phyloP scores from a whole-genome alignment of 2,329 filamentous ascomycete genomes.

The Bipolaris zeicola region DNA sequence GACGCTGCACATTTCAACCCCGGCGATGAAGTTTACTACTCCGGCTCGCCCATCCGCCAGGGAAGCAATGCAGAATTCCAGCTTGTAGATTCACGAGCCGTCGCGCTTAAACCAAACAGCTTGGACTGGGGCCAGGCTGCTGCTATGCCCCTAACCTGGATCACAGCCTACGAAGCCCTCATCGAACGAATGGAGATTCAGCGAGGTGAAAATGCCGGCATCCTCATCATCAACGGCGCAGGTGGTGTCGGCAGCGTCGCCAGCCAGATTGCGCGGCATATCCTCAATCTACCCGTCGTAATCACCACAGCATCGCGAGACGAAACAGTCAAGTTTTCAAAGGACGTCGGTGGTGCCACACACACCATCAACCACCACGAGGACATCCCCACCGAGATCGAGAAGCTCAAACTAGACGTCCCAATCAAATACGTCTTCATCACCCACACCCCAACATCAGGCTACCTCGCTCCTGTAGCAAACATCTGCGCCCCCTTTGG shows the following conservation, averaged over 20 bases:
- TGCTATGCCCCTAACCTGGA: constrained; percentile 14
- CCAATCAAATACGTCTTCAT: constrained; percentile 13
- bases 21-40: constrained; percentile 8
- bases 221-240: constrained; percentile 11
- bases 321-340: constrained; percentile 11
- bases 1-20: background rate
- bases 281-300: constrained; percentile 12
- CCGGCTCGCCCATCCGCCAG: constrained; percentile 10
- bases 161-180: constrained; percentile 12
- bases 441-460: constrained; percentile 8
- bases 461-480: constrained; percentile 8
- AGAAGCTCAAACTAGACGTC: constrained; percentile 5
- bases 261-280: constrained; percentile 8
- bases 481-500: constrained; percentile 8
- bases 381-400: constrained; percentile 2
- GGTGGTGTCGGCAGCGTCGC: constrained; percentile 12
- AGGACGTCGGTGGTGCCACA: constrained; percentile 6
- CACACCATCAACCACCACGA: constrained; percentile 12
- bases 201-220: constrained; percentile 1
- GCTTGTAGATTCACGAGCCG: constrained; percentile 8
- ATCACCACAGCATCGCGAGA: constrained; percentile 12
- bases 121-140: constrained; percentile 11
- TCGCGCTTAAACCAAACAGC: constrained; percentile 9
- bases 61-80: constrained; percentile 14
- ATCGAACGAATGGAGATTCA: constrained; percentile 9